Percentiles rank a stretch among this genome's conserved stretches.
Conservation (phyloP, 768 basidiomycete species). For the Termitomyces sp. region DNA sequence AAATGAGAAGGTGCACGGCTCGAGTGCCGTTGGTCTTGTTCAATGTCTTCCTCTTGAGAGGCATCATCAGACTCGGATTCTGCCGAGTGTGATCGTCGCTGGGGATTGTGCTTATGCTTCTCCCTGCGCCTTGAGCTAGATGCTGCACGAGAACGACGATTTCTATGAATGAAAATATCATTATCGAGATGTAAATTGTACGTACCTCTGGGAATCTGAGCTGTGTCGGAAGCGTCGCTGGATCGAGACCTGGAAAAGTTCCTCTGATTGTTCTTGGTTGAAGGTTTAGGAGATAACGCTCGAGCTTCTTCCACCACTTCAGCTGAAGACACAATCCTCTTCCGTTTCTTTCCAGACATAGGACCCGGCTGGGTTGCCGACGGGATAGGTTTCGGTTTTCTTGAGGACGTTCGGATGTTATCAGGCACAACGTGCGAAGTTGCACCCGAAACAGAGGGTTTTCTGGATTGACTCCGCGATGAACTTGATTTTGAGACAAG, state of each 20-base stretch:
- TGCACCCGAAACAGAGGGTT: neutral
- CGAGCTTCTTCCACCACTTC: constrained; percentile 3
- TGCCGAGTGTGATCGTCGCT: constrained; percentile 2
- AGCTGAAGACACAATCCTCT: constrained; percentile 15
- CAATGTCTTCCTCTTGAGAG: constrained; percentile 1
- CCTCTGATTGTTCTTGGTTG: neutral
- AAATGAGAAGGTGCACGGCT: constrained; percentile 15
- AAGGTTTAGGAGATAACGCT: neutral
- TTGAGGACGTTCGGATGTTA: neutral
- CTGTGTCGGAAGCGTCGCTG: neutral
- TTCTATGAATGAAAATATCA: neutral
- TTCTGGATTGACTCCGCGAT: neutral
- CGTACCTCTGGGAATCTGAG: constrained; percentile 1
- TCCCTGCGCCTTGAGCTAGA: neutral
- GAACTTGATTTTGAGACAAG: neutral
- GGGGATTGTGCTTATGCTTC: constrained; percentile 4
- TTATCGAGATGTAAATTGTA: neutral
- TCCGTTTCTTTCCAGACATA: constrained; percentile 17
- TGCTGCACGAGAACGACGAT: neutral
- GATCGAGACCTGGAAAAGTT: neutral
- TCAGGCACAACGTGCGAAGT: neutral
- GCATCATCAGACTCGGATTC: constrained; percentile 6
- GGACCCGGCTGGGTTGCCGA: neutral
- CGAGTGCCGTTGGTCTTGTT: neutral
- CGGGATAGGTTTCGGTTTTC: constrained; percentile 1